Percentiles rank a stretch among this genome's conserved stretches.
These are phyloP conservation scores for Chlamydomonas reinhardtii DNA, from an alignment of 163 green algal genomes.

Conservation along the genomic window DNA sequence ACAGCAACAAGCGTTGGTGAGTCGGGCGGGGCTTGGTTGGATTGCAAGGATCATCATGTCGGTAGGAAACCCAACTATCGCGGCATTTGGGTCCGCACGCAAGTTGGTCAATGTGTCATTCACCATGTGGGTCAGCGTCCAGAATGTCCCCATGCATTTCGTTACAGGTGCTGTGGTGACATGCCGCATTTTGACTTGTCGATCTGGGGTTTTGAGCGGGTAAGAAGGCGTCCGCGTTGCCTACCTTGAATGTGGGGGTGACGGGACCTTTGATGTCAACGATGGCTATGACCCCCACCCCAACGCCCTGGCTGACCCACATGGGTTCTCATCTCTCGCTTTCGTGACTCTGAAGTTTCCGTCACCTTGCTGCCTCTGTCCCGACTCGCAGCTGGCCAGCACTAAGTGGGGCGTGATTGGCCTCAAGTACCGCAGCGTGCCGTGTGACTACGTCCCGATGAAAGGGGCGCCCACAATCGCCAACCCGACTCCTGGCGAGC, in stretches of 20 bases:
- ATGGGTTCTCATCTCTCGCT: neutral
- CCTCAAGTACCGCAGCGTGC: conserved; percentile 66
- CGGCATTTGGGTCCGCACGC: too few species aligned
- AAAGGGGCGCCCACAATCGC: neutral
- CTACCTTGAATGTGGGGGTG: too few species aligned
- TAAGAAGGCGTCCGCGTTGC: neutral
- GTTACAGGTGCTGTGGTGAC: conserved; percentile 68
- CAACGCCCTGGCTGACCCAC: neutral
- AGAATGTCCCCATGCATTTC: neutral
- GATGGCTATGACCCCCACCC: too few species aligned
- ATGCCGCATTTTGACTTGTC: conserved; percentile 68
- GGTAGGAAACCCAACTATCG: too few species aligned
- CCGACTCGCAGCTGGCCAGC: conserved; percentile 55
- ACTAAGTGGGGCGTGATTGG: conserved; percentile 67
- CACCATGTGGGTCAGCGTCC: neutral
- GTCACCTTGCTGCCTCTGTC: too few species aligned
- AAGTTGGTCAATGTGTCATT: too few species aligned
- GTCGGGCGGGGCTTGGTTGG: neutral
- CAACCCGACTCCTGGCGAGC: conserved; percentile 19
- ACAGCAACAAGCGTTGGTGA: conserved; percentile 30
- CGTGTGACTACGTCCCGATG: conserved; percentile 57
- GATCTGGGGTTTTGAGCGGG: conserved; percentile 71
- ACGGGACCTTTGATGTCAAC: too few species aligned
- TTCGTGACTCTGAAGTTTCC: too few species aligned
- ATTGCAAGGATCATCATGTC: too few species aligned